phyloP scores from a whole-genome alignment of 2,329 filamentous ascomycete species.

The Trichophaea hybrida region DNA sequence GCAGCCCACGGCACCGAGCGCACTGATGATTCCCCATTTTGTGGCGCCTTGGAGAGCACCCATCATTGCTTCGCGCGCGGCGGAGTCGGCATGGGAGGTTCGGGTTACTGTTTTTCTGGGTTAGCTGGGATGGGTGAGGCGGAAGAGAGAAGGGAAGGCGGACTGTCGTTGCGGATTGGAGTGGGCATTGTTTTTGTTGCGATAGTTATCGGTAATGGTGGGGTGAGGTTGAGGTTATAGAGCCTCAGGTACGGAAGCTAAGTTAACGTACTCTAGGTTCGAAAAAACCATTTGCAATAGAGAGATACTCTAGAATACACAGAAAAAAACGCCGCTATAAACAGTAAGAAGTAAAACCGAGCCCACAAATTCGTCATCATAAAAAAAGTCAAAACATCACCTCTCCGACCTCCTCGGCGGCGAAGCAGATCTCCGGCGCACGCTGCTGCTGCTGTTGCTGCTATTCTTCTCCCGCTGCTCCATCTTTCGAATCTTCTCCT shows the following conservation, averaged over 20 bases:
- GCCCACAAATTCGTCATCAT: no score
- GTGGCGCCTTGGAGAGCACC: conserved; percentile 17
- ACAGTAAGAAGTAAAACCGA: no score
- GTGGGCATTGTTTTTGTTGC: neutral
- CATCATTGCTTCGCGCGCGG: conserved; percentile 13
- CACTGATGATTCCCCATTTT: conserved; percentile 17
- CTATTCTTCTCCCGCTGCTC: conserved; percentile 30
- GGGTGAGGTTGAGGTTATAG: neutral
- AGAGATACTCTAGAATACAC: no score
- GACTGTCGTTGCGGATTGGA: conserved; percentile 11
- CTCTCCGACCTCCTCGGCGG: neutral
- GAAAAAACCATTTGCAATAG: no score
- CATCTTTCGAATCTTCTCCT: conserved; percentile 38
- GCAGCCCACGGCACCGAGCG: conserved; percentile 11
- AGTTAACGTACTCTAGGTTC: no score
- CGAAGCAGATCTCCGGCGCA: neutral
- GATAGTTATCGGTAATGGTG: neutral
- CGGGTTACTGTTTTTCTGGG: neutral
- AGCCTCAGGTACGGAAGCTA: no score
- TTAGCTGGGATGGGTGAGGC: neutral
- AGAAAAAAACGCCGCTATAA: no score
- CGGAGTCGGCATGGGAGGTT: conserved; percentile 9
- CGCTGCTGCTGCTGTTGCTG: neutral
- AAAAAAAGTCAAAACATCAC: no score
- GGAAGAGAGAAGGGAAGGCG: neutral